phyloP scores from a whole-genome alignment of 352 stramenopile genomes.

The Pythium phragmiticola region DNA sequence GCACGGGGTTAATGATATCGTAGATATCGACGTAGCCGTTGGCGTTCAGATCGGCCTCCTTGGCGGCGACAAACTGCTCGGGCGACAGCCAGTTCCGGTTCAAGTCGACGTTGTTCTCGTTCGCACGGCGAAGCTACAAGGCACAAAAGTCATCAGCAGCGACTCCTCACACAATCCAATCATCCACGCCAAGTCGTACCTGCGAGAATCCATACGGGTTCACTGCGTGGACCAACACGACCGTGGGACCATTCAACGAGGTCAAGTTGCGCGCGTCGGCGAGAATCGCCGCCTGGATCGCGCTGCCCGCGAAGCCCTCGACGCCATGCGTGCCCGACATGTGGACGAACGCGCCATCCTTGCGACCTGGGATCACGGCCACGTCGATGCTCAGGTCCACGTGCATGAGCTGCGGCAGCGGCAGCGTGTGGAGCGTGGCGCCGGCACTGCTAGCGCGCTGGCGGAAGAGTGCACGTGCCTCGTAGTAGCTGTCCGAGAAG shows the following conservation, averaged over 20 bases:
- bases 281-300: conserved; percentile 69
- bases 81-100: conserved; percentile 89
- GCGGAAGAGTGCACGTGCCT: conserved; percentile 62
- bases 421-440: conserved; percentile 48
- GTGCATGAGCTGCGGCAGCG: conserved; percentile 35
- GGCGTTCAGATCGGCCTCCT: conserved; percentile 66
- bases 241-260: conserved; percentile 39
- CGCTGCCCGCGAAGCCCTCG: conserved; percentile 79
- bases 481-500: conserved; percentile 65
- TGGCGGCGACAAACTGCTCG: conserved; percentile 48
- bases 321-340: conserved; percentile 83
- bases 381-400: conserved; percentile 73
- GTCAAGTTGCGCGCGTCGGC: conserved; percentile 25
- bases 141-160: neutral
- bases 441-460: conserved; percentile 25
- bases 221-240: conserved; percentile 91
- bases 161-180: too few relatives aligned
- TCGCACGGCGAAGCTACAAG: conserved; percentile 74
- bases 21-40: conserved; percentile 76
- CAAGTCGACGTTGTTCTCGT: conserved; percentile 94
- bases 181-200: conserved; percentile 11
- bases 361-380: conserved; percentile 46
- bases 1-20: conserved; percentile 63
- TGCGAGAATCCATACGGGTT: conserved; percentile 92
- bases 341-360: conserved; percentile 60